Percentiles rank a stretch among this genome's conserved stretches.
phyloP scores from a whole-genome alignment of 148 eudicot genomes.

The Silene conica region DNA sequence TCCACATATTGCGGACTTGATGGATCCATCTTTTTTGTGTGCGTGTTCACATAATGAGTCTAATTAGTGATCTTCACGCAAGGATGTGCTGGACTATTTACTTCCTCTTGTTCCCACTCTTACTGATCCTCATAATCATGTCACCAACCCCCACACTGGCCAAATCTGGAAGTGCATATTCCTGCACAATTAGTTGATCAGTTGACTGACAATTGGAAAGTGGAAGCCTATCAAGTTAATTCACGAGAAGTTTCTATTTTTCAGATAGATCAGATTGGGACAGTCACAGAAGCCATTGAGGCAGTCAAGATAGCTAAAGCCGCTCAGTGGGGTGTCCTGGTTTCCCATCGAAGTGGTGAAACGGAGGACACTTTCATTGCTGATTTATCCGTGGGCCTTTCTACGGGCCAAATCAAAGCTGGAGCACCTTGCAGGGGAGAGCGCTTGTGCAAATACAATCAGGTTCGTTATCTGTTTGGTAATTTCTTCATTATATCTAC shows the following conservation, averaged over 20 bases:
- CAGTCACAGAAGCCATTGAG: constrained; percentile 88
- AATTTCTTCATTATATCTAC: not conserved
- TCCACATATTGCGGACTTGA: not conserved
- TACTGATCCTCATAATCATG: not conserved
- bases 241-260: constrained; percentile 8
- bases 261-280: constrained; percentile 85
- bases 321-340: constrained; percentile 76
- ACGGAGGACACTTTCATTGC: constrained; percentile 92
- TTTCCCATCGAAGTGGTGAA: constrained; percentile 90
- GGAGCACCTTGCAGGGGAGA: constrained; percentile 99
- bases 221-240: not conserved
- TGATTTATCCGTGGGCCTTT: constrained; percentile 84
- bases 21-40: not conserved
- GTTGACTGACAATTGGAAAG: not conserved
- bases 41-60: not conserved
- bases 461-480: constrained; percentile 40
- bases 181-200: not conserved
- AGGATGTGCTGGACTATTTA: not conserved
- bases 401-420: constrained; percentile 85
- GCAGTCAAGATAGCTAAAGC: constrained; percentile 94
- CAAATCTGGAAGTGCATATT: not conserved
- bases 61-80: not conserved
- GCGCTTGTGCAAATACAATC: constrained; percentile 90
- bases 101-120: not conserved
- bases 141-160: not conserved